phyloP scores from a whole-genome alignment of 192 early-diverging fungal species.

The Backusella tarrabulga region DNA sequence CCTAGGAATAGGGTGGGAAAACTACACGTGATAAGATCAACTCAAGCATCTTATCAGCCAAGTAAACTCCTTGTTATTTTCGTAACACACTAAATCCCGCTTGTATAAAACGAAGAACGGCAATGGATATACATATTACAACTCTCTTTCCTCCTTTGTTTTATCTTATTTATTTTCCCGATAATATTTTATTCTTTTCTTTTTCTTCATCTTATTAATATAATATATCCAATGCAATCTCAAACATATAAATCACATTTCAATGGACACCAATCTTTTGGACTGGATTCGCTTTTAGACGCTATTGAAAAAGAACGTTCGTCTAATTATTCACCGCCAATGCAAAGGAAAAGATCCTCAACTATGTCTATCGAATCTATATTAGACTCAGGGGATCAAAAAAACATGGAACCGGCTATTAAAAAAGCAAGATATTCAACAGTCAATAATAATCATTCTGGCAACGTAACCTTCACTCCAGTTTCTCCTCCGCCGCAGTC shows the following conservation, averaged over 20 bases:
- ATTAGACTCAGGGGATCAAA: constrained; percentile 11
- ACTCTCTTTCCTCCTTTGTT: neutral
- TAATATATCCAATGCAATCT: neutral
- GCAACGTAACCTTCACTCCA: neutral
- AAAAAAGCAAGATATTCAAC: neutral
- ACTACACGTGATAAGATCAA: constrained; percentile 27
- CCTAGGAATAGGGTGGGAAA: constrained; percentile 2
- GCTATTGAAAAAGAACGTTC: constrained; percentile 26
- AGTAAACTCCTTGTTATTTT: constrained; percentile 14
- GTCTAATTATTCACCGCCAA: neutral
- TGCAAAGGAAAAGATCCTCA: constrained; percentile 4
- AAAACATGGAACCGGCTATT: neutral
- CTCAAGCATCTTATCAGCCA: constrained; percentile 7
- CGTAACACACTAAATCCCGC: constrained; percentile 9
- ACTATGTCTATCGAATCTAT: constrained; percentile 35
- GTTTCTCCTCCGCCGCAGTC: constrained; percentile 9
- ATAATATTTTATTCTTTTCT: neutral
- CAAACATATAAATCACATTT: constrained; percentile 11
- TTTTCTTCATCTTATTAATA: neutral
- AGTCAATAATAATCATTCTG: neutral
- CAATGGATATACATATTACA: neutral
- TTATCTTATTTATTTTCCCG: neutral
- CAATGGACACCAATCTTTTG: constrained; percentile 6
- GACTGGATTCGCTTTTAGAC: constrained; percentile 27
- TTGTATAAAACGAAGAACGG: neutral